Percentiles rank a stretch among this genome's conserved stretches.
Evolutionary conservation across 2,329 filamentous ascomycete genomes (phyloP).

Genomic region (Alternaria atra): DNA sequence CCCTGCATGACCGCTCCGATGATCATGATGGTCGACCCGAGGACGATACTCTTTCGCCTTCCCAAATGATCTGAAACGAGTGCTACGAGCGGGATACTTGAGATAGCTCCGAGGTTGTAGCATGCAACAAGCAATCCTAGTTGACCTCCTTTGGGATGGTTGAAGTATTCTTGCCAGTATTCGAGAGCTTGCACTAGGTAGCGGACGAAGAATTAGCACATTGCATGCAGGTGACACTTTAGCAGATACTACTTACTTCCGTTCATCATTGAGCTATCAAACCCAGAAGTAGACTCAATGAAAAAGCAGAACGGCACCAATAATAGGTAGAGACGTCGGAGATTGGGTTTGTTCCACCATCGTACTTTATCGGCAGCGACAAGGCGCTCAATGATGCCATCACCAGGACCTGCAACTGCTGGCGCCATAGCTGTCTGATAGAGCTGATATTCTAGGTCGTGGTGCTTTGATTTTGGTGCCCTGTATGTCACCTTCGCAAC

Average conservation of each 20-base stretch:
- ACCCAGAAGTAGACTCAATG: constrained; percentile 69
- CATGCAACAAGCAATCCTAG: constrained; percentile 66
- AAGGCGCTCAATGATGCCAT: constrained; percentile 44
- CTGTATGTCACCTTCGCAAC: neutral
- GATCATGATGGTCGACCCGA: constrained; percentile 64
- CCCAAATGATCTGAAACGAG: constrained; percentile 65
- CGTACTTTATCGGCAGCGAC: constrained; percentile 51
- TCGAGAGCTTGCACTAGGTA: constrained; percentile 43
- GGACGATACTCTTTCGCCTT: constrained; percentile 65
- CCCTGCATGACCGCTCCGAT: constrained; percentile 67
- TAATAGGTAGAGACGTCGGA: constrained; percentile 65
- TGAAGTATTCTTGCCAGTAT: constrained; percentile 59
- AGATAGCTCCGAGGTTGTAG: constrained; percentile 68
- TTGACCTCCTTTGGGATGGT: constrained; percentile 55
- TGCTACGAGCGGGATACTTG: constrained; percentile 66
- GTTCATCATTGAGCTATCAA: constrained; percentile 50
- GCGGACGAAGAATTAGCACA: constrained; percentile 48
- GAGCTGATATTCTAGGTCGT: too few species aligned
- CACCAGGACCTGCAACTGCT: constrained; percentile 22
- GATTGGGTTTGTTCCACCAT: constrained; percentile 69
- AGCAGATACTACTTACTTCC: neutral
- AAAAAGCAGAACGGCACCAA: constrained; percentile 69
- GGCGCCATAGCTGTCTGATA: constrained; percentile 35
- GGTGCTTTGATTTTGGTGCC: neutral
- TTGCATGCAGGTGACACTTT: neutral